Conservation (phyloP, 2,329 filamentous ascomycete genomes). For the Cladosporium sp. region DNA sequence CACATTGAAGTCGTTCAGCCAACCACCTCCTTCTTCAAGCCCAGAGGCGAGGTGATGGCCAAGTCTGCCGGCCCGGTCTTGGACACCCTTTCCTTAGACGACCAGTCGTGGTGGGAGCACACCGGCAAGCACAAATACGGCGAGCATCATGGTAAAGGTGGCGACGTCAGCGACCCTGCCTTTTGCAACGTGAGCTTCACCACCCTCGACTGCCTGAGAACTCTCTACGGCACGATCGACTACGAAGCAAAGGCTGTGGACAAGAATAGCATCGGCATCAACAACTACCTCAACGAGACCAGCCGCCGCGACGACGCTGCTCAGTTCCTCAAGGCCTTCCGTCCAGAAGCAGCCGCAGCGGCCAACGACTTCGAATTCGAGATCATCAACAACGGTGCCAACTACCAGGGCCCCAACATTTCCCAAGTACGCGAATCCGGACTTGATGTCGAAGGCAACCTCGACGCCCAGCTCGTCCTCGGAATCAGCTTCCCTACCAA, state of each 20-base stretch:
- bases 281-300: slow-evolving; percentile 45
- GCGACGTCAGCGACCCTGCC: slow-evolving; percentile 18
- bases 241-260: slow-evolving; percentile 43
- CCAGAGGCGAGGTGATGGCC: slow-evolving; percentile 12
- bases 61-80: slow-evolving; percentile 23
- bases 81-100: slow-evolving; percentile 18
- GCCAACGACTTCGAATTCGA: slow-evolving; percentile 54
- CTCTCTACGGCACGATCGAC: slow-evolving; percentile 50
- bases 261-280: slow-evolving; percentile 43
- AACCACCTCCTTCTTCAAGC: slow-evolving; percentile 55
- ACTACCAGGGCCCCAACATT: slow-evolving; percentile 39
- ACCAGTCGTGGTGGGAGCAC: slow-evolving; percentile 19
- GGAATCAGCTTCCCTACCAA: slow-evolving; percentile 52
- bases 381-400: slow-evolving; percentile 53
- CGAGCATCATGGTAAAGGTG: slow-evolving; percentile 2
- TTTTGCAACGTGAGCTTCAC: slow-evolving; percentile 50
- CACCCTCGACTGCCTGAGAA: slow-evolving; percentile 51
- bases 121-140: slow-evolving; percentile 18
- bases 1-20: slow-evolving; percentile 58
- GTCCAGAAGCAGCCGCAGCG: slow-evolving; percentile 44
- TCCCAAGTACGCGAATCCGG: slow-evolving; percentile 1
- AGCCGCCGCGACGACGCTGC: slow-evolving; percentile 52
- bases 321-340: slow-evolving; percentile 52
- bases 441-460: slow-evolving; percentile 54
- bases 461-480: slow-evolving; percentile 59